A percentile compares a stretch with the other conserved stretches of the same genome.
These are phyloP conservation scores for Magnaporthiopsis poae DNA, from an alignment of 2,329 filamentous ascomycete species.

Conservation along the genomic window DNA sequence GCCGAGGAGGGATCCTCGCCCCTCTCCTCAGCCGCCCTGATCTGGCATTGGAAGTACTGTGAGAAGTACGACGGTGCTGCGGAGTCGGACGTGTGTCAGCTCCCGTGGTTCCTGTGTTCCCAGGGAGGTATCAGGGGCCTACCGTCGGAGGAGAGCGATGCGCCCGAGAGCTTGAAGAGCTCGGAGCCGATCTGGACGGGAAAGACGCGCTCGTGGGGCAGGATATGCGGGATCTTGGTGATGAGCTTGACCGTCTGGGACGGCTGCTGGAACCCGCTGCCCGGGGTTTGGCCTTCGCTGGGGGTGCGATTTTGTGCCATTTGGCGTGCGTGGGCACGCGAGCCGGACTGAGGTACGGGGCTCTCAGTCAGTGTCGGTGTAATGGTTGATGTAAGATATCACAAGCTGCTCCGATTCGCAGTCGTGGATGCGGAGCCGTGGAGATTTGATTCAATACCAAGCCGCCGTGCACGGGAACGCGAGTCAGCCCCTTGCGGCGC, in stretches of 20 bases:
- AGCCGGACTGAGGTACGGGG: too few species aligned
- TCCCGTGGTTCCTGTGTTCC: too few species aligned
- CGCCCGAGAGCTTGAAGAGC: constrained; percentile 63
- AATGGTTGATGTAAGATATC: too few species aligned
- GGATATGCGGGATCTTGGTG: constrained; percentile 41
- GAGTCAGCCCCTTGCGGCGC: too few species aligned
- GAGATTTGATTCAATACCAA: too few species aligned
- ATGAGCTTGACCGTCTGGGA: constrained; percentile 1
- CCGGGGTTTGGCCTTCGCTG: constrained; percentile 8
- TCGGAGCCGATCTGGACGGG: constrained; percentile 65
- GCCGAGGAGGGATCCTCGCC: constrained; percentile 38
- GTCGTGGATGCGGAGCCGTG: too few species aligned
- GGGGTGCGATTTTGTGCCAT: constrained; percentile 1
- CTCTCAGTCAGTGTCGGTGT: too few species aligned
- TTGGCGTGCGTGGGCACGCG: background rate
- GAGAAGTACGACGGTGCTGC: constrained; percentile 78
- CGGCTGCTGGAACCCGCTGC: background rate
- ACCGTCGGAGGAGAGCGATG: constrained; percentile 65
- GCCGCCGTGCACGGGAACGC: too few species aligned
- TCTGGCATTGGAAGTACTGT: constrained; percentile 79
- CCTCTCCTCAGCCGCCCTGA: constrained; percentile 52
- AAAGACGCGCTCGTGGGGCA: constrained; percentile 64
- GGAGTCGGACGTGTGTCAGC: too few species aligned
- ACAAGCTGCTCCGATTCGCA: too few species aligned
- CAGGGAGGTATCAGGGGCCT: constrained; percentile 22